Evolutionary conservation across 129 eudicot species (phyloP), one percentile per base, ranked within the genome.

Genomic region (Calendula officinalis): DNA sequence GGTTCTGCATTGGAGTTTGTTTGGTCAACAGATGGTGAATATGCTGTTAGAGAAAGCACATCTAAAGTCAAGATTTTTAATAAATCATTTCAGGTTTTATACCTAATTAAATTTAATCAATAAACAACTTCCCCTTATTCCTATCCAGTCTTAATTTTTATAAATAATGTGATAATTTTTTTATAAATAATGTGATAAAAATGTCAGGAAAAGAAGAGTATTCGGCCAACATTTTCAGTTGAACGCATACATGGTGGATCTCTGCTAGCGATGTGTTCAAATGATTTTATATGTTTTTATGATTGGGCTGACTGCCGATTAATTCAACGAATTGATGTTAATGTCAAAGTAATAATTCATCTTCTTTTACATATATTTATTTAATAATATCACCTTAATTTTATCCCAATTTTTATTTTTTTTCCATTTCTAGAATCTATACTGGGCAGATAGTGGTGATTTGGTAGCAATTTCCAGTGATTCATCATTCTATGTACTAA

Each of bases 381-480:
- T 33, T 44, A 22, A 22, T n/a, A 11, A 38, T 22, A 11, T 39
- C 51, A 22, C 14, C 38, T 40, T 66, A 33, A 35, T 56, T 27
- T 41, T 30, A 8, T 13, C 6, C 39, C n/a, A 13, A 58, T 44
- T 10, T 5, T 60, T 12, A 50, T 14, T 4, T 53, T 50, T 50
- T 44, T 3, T 56, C 12, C 34, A 22, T 47, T 50, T 70, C 27
- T 56, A 90, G 97, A 90, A 86, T 68, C 86, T 90, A 62, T 90
- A 83, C 78, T 90, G 97, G 97, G 97, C 97, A 34, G 97, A 90
- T 62, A 83, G 97, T 71, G 97, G 97, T 77, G 97, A 90, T 58
- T 75, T 90, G 83, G 95, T 90, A 74, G 81, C 90, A 47, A 86
- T 90, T 67, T 92, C 95, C 37, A 90, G 97, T 64, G 95, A 90